phyloP scores from a whole-genome alignment of 75 land plant species.

The Gnetum montanum region DNA sequence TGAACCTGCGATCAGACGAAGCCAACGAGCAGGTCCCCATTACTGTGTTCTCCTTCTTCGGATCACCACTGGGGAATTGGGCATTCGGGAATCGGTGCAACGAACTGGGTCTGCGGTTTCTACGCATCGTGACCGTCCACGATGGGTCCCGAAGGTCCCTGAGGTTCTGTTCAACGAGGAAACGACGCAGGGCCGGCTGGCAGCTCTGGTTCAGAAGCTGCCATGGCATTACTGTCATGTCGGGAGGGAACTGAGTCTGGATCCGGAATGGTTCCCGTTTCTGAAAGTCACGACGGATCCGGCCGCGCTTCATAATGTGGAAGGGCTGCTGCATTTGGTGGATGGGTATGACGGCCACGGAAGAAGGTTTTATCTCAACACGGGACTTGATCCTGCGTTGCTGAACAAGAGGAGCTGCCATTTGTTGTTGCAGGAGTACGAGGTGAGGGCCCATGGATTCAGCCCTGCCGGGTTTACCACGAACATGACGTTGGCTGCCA shows the following conservation, averaged over 20 bases:
- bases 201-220: not conserved
- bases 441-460: too few relatives aligned
- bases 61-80: constrained; percentile 13
- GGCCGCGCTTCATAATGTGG: constrained; percentile 9
- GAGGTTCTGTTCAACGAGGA: constrained; percentile 10
- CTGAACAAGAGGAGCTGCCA: constrained; percentile 22
- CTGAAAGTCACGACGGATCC: constrained; percentile 14
- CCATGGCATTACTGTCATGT: constrained; percentile 9
- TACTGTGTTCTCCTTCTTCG: constrained; percentile 15
- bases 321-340: constrained; percentile 15
- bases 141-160: constrained; percentile 24
- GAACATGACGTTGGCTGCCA: too few relatives aligned
- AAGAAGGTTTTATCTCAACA: constrained; percentile 3
- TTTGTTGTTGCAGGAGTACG: constrained; percentile 4
- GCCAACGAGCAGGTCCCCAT: constrained; percentile 14
- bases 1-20: constrained; percentile 6
- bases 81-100: constrained; percentile 10
- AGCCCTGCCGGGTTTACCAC: too few relatives aligned
- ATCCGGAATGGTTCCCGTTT: constrained; percentile 8
- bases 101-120: constrained; percentile 7
- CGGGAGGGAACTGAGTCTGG: constrained; percentile 17
- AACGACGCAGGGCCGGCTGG: not conserved
- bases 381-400: constrained; percentile 13
- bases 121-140: constrained; percentile 15
- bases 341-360: constrained; percentile 18